Percentiles rank a stretch among this genome's conserved stretches.
Evolutionary conservation across 2,329 filamentous ascomycete genomes (phyloP).

Genomic region (Penicillium janthinellum): DNA sequence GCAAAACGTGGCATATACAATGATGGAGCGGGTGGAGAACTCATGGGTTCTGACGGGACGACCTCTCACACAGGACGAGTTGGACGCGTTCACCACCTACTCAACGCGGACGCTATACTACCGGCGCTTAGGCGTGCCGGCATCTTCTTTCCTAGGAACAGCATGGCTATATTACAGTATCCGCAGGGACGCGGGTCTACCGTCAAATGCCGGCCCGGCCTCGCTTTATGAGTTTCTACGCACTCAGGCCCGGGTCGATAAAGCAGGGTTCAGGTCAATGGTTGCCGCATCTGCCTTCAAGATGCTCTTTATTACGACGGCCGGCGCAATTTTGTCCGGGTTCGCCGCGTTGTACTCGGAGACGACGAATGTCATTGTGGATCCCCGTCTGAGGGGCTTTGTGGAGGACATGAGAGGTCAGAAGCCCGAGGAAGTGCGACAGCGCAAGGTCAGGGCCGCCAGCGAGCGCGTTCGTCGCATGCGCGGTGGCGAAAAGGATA

Average conservation of each 20-base stretch:
- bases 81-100: constrained; percentile 35
- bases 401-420: constrained; percentile 21
- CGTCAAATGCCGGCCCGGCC: constrained; percentile 11
- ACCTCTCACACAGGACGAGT: constrained; percentile 36
- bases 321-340: constrained; percentile 7
- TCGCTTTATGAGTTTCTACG: constrained; percentile 10
- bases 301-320: constrained; percentile 18
- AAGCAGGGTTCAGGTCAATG: not conserved
- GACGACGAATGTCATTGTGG: constrained; percentile 14
- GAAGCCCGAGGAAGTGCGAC: constrained; percentile 26
- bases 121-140: constrained; percentile 23
- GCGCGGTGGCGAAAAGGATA: constrained; percentile 5
- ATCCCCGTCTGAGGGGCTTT: constrained; percentile 29
- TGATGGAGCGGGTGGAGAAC: constrained; percentile 24
- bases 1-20: constrained; percentile 1
- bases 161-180: constrained; percentile 15
- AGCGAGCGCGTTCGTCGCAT: constrained; percentile 7
- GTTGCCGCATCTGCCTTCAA: constrained; percentile 9
- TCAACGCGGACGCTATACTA: constrained; percentile 25
- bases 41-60: constrained; percentile 28
- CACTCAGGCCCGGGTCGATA: constrained; percentile 6
- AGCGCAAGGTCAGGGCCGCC: constrained; percentile 20
- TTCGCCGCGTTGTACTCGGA: constrained; percentile 17
- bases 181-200: constrained; percentile 10
- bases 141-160: constrained; percentile 15